phyloP scores from a whole-genome alignment of 2,329 filamentous ascomycete species.

The Venturia pyrina region DNA sequence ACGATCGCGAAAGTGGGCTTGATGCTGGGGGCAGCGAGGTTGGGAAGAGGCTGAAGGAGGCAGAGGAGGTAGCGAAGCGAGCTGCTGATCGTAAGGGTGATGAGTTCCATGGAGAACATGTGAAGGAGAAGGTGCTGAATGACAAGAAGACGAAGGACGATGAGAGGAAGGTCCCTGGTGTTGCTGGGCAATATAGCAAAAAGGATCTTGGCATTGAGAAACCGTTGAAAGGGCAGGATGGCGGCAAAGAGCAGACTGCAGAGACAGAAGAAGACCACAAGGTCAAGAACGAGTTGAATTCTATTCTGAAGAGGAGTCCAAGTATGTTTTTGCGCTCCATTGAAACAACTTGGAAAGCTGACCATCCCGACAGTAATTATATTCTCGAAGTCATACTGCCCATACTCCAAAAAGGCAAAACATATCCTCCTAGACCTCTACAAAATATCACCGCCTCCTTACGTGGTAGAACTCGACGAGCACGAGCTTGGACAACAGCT shows the following conservation, averaged over 20 bases:
- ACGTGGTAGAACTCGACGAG: constrained; percentile 81
- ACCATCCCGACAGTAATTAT: constrained; percentile 62
- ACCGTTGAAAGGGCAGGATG: constrained; percentile 23
- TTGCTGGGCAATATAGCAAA: constrained; percentile 19
- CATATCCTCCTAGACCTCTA: constrained; percentile 75
- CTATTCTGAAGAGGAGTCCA: constrained; percentile 73
- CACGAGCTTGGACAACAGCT: constrained; percentile 64
- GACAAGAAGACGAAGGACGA: constrained; percentile 15
- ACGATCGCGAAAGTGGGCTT: constrained; percentile 38
- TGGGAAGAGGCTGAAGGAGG: constrained; percentile 52
- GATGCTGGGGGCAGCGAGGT: constrained; percentile 44
- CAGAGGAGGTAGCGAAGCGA: constrained; percentile 59
- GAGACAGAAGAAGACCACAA: constrained; percentile 52
- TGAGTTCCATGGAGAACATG: constrained; percentile 30
- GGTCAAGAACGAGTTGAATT: constrained; percentile 61
- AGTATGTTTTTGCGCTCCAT: constrained; percentile 44
- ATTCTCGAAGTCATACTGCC: constrained; percentile 93
- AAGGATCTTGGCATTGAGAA: constrained; percentile 21
- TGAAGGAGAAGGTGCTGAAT: constrained; percentile 19
- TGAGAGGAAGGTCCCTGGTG: constrained; percentile 10
- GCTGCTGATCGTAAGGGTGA: constrained; percentile 56
- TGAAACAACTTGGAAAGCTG: not conserved
- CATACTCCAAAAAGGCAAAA: constrained; percentile 77
- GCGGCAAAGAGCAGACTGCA: constrained; percentile 26
- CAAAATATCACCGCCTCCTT: constrained; percentile 68